Base-by-base conservation (phyloP, 139 green algal species). In the Chlorella sp. region DNA sequence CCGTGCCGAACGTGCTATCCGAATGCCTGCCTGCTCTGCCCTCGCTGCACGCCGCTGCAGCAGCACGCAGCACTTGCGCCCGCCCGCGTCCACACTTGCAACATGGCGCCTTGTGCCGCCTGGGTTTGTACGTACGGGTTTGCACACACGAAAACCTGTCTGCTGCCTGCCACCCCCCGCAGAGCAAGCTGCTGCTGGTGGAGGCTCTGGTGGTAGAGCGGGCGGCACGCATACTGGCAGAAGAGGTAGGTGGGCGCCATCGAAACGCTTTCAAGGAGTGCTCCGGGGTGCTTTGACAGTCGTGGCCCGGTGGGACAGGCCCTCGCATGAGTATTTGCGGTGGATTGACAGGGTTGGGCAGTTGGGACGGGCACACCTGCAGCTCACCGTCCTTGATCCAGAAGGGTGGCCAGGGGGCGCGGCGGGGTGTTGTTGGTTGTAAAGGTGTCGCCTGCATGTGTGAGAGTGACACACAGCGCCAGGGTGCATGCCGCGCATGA, bases 191-290 rank as follows among this genome's bases (percentile, higher is more conserved):
- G 79, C 42, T 24, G 66, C 69, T 92, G 57, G 88, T 83, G 16
- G 85, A 90, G 28, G 85, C 85, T 32, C 79, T 92, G 66, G 71
- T 92, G 16, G 21, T n/a, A 21, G 90, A 92, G 42, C 42, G 90
- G 36, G 85, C 90, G 34, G 71, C 75, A 34, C 57, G 90, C 18
- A 82, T 92, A 5, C 53, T 92, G 85, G 90, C 90, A 11, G 85
- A 92, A 86, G 22, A 88, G 84, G 84, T 88, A 28, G 34, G 64
- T 66, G 3, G 39, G 12, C 15, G 4, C 24, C 30, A n/a, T n/a
- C n/a, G n/a, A n/a, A n/a, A n/a, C n/a, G n/a, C n/a, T n/a, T n/a
- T n/a, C n/a, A n/a, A n/a, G n/a, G n/a, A n/a, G n/a, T n/a, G n/a
- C n/a, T n/a, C n/a, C n/a, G n/a, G n/a, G n/a, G n/a, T n/a, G n/a